Conservation (phyloP, 2,329 filamentous ascomycete species). For the Huntiella moniliformis region DNA sequence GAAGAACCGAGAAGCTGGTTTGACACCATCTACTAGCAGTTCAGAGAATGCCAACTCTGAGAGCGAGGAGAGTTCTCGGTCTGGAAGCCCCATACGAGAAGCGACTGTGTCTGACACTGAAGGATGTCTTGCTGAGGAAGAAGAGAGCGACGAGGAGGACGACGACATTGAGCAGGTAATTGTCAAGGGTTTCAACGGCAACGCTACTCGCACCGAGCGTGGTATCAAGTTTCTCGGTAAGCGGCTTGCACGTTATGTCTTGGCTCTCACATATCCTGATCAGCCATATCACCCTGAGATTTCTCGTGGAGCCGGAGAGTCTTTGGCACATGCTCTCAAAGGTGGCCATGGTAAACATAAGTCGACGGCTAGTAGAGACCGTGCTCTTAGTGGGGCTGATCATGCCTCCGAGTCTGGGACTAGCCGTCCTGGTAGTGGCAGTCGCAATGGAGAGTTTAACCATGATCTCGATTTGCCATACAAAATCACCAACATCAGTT, state of each 20-base stretch:
- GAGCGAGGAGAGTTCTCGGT: conserved; percentile 6
- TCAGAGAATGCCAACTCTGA: neutral
- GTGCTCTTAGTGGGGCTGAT: neutral
- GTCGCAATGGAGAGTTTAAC: conserved; percentile 17
- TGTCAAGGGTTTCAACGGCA: conserved; percentile 75
- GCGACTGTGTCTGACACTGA: neutral
- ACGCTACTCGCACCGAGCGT: conserved; percentile 76
- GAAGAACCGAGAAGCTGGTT: neutral
- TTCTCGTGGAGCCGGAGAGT: conserved; percentile 28
- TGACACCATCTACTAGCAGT: neutral
- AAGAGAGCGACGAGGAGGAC: conserved; percentile 26
- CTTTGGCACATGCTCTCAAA: conserved; percentile 23
- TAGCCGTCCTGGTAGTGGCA: too few relatives aligned
- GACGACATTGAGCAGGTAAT: conserved; percentile 71
- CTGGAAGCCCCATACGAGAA: conserved; percentile 8
- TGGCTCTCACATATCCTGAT: conserved; percentile 82
- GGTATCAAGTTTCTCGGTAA: conserved; percentile 97
- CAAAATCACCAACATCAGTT: conserved; percentile 84
- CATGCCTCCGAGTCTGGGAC: too few relatives aligned
- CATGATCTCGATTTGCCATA: conserved; percentile 31
- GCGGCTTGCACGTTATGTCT: conserved; percentile 73
- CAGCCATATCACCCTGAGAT: conserved; percentile 62
- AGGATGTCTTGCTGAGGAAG: conserved; percentile 12
- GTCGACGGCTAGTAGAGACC: neutral
- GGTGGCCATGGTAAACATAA: conserved; percentile 16